A percentile compares a stretch with the other conserved stretches of the same genome.
Evolutionary conservation across 2,329 filamentous ascomycete species (phyloP).

Genomic region (Thelonectria olida): DNA sequence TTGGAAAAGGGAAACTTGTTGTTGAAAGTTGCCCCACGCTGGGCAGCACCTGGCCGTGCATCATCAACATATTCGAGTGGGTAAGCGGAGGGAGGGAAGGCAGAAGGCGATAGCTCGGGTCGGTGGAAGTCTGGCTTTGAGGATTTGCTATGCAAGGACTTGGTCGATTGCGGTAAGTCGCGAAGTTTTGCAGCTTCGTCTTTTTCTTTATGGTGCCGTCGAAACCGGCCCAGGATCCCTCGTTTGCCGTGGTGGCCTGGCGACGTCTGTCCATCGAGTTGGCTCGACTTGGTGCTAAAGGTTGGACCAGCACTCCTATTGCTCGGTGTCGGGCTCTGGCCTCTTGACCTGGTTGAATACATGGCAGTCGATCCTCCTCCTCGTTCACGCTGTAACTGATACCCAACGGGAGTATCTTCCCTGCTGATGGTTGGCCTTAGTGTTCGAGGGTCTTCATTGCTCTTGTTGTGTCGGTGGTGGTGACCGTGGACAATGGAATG

Average conservation of each 20-base stretch:
- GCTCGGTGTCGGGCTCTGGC: constrained; percentile 85
- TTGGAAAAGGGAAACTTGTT: constrained; percentile 72
- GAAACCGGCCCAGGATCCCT: constrained; percentile 60
- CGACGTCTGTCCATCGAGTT: constrained; percentile 66
- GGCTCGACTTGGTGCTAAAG: constrained; percentile 58
- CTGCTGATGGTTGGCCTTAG: constrained; percentile 78
- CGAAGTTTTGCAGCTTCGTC: constrained; percentile 51
- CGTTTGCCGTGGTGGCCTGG: constrained; percentile 64
- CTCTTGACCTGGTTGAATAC: constrained; percentile 65
- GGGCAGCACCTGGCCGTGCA: constrained; percentile 30
- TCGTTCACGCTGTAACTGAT: constrained; percentile 58
- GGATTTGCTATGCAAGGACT: constrained; percentile 60
- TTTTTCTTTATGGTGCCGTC: constrained; percentile 65
- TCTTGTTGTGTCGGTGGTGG: constrained; percentile 73
- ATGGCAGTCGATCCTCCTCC: constrained; percentile 59
- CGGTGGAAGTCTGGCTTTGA: constrained; percentile 58
- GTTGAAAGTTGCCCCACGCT: constrained; percentile 64
- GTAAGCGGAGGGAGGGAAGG: constrained; percentile 44
- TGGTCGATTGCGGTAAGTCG: constrained; percentile 61
- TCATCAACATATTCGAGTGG: constrained; percentile 45
- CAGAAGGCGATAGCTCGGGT: constrained; percentile 50
- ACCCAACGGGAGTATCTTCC: constrained; percentile 69
- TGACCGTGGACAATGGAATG: constrained; percentile 72
- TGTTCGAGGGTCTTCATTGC: constrained; percentile 71
- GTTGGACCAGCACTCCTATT: constrained; percentile 64